Evolutionary conservation across 805 yeast species (phyloP), one percentile per base, ranked within the genome.

Genomic region (Komagataella kurtzmanii): DNA sequence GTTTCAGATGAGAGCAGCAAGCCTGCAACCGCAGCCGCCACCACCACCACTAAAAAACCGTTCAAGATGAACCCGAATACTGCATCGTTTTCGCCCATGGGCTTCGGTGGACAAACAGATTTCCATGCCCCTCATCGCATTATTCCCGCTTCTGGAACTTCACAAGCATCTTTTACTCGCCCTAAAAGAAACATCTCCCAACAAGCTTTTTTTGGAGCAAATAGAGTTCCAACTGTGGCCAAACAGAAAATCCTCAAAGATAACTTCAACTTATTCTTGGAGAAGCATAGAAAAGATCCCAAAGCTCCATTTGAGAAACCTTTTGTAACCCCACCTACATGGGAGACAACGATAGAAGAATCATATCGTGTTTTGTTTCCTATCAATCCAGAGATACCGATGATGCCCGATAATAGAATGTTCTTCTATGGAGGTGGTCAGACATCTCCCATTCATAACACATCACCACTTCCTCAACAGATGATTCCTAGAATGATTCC

Each of bases 301-400:
- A 54, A 60, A 54, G 57, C 64, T 54, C 54, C 60, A 50, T 60
- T 58, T 2, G 57, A 54, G 7, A 79, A 72, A 58, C 81, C 93
- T 6, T 87, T 76, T 63, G 72, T 73, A 45, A 83, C 91, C 0
- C 82, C 87, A 7, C 95, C 95, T 50, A 83, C 90, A 0, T 86
- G 95, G 95, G 71, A 73, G 19, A 67, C 75, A 49, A 79, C 81
- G 2, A 65, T 75, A 21, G 85, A 79, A 47, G 80, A 76, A 53
- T 71, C 83, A 1, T 79, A 79, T 64, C 75, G 71, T 52, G 65
- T 69, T 17, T 62, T 77, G 45, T 80, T 81, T 65, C 76, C 81
- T 2, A 71, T 52, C 57, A 63, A 50, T 54, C 61, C 60, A 6
- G 47, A 45, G 23, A 45, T 45, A 10, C 40, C 19, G 12, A 18